Conservation (phyloP, 257 asterid genomes). For the Solanum paucissectum region DNA sequence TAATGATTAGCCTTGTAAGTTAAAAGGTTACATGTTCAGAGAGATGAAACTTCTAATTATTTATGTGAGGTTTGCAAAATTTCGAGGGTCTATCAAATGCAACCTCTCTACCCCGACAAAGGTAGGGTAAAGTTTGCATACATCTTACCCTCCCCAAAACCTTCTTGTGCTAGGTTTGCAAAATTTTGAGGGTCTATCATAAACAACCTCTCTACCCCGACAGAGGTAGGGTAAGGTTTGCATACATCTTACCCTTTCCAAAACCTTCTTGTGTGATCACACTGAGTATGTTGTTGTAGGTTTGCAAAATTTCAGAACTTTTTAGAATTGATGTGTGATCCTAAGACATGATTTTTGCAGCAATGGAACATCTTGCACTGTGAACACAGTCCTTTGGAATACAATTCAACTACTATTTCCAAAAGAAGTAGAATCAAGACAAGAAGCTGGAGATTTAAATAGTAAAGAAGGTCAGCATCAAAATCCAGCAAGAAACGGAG, state of each 20-base stretch:
- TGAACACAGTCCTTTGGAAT: constrained; percentile 15
- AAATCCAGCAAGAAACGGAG: neutral
- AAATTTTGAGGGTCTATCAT: too few relatives aligned
- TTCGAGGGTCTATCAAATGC: too few relatives aligned
- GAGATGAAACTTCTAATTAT: neutral
- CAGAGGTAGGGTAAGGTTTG: too few relatives aligned
- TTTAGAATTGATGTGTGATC: neutral
- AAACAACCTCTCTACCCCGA: too few relatives aligned
- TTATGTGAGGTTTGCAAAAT: too few relatives aligned
- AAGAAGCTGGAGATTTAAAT: constrained; percentile 17
- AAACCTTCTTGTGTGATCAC: too few relatives aligned
- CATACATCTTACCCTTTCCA: too few relatives aligned
- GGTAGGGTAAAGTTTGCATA: too few relatives aligned
- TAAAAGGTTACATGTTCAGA: neutral
- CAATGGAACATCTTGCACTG: constrained; percentile 65
- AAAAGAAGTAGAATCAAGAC: constrained; percentile 67
- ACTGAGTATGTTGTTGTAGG: neutral
- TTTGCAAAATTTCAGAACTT: neutral
- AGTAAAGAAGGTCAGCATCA: constrained; percentile 4
- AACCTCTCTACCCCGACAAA: too few relatives aligned
- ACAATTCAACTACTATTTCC: neutral
- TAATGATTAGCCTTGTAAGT: neutral
- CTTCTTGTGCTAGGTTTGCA: neutral
- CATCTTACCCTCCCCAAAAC: too few relatives aligned
- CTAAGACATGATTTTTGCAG: constrained; percentile 19